Evolutionary conservation across 176 grass and related monocot genomes (phyloP).

Genomic region (Rhynchospora breviuscula): DNA sequence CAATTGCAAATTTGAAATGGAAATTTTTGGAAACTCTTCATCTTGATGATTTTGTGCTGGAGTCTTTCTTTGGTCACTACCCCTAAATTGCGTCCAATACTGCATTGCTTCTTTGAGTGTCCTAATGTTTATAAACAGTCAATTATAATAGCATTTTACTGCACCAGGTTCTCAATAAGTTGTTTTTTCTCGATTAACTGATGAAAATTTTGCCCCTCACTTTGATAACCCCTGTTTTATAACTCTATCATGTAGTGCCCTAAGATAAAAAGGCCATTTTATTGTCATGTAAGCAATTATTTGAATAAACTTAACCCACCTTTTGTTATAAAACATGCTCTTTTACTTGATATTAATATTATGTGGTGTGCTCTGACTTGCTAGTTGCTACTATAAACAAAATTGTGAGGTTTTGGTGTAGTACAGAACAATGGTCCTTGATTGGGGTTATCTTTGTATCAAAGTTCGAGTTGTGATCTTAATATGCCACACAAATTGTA

Average conservation of each 20-base stretch:
- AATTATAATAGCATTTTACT: neutral
- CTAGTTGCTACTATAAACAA: neutral
- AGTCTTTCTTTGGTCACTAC: neutral
- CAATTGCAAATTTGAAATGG: neutral
- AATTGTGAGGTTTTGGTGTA: neutral
- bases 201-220: neutral
- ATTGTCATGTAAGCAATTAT: neutral
- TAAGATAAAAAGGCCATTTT: neutral
- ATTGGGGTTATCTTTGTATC: neutral
- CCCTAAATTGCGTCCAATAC: neutral
- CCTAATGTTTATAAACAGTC: neutral
- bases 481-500: neutral
- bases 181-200: neutral
- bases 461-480: neutral
- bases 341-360: neutral
- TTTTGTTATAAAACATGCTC: neutral
- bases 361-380: neutral
- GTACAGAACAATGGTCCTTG: neutral
- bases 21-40: neutral
- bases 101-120: neutral
- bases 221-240: neutral
- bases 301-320: neutral
- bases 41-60: neutral
- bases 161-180: neutral
- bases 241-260: neutral